Conservation (phyloP, 2,329 filamentous ascomycete genomes). For the Cordyceps javanica region DNA sequence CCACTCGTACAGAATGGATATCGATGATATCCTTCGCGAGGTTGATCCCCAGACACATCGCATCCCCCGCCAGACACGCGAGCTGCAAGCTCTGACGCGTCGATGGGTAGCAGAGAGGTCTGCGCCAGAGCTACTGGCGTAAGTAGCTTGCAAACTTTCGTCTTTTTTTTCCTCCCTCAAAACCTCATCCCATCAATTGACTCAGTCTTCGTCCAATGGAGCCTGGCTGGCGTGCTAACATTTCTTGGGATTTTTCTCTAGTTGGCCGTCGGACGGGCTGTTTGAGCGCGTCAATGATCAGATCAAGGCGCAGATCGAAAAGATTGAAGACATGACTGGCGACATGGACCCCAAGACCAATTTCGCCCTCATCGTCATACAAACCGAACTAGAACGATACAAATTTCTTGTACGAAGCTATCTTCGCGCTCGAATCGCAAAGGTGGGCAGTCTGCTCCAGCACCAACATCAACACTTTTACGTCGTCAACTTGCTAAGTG, state of each 20-base stretch:
- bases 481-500: conserved; percentile 2
- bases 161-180: background rate
- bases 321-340: conserved; percentile 70
- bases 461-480: no score
- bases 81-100: conserved; percentile 83
- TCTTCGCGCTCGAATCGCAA: conserved; percentile 77
- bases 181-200: background rate
- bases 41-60: conserved; percentile 56
- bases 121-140: conserved; percentile 82
- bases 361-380: conserved; percentile 87
- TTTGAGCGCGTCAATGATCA: conserved; percentile 76
- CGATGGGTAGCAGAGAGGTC: conserved; percentile 91
- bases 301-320: conserved; percentile 63
- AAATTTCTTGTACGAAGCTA: conserved; percentile 86
- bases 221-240: background rate
- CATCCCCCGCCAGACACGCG: conserved; percentile 56
- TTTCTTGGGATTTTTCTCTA: conserved; percentile 23
- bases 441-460: no score
- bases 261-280: conserved; percentile 62
- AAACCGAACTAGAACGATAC: conserved; percentile 91
- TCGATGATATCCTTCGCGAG: conserved; percentile 72
- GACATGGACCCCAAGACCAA: conserved; percentile 87
- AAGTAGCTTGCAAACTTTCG: conserved; percentile 27
- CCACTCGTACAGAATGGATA: conserved; percentile 52
- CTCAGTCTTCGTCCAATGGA: background rate